Evolutionary conservation across 805 yeast genomes (phyloP), one percentile per base, ranked within the genome.

Genomic region (Cyberlindnera maclurae): DNA sequence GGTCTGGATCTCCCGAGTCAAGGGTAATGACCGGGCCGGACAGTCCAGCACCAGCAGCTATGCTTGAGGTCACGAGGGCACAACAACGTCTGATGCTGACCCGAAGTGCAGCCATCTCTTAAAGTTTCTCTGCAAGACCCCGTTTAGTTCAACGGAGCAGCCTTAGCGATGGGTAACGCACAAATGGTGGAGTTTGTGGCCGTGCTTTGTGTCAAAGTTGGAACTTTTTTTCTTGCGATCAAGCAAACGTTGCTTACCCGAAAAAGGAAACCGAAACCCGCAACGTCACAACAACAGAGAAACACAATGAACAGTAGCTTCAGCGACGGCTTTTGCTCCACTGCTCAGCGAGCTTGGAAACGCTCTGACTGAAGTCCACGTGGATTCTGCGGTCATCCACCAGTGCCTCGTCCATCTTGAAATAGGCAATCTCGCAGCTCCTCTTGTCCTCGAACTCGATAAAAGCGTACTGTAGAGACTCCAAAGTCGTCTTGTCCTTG

Each of bases 361-460:
- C 67, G 54, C 78, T 70, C 52, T 80, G 88, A 42, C 80, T 71
- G 62, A 80, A 80, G 54, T 80, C 87, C 31, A 80, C 82, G 42
- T 75, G 75, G 16, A 81, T 71, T 39, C 82, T 63, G 31, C 71
- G 54, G 40, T 80, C 87, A 52, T 80, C 88, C 29, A 80, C 76
- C 33, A 79, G 50, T 3, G 75, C 80, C 12, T 71, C 72, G 30
- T 77, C 75, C 77, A 80, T 73, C 50, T 73, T 75, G 39, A 64
- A 56, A 51, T 77, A 80, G 0, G 87, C 87, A n/a, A 50, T 45
- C 44, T 81, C 86, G 36, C 83, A 79, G 28, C 67, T 65, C 30
- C 62, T 58, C 42, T 63, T 63, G 2, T 58, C 52, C 16, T 62
- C 66, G 51, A 62, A 80, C 49, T 79, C 83, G 24, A 81, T 71